Conservation (phyloP, 805 yeast genomes). For the Metschnikowia lunata region DNA sequence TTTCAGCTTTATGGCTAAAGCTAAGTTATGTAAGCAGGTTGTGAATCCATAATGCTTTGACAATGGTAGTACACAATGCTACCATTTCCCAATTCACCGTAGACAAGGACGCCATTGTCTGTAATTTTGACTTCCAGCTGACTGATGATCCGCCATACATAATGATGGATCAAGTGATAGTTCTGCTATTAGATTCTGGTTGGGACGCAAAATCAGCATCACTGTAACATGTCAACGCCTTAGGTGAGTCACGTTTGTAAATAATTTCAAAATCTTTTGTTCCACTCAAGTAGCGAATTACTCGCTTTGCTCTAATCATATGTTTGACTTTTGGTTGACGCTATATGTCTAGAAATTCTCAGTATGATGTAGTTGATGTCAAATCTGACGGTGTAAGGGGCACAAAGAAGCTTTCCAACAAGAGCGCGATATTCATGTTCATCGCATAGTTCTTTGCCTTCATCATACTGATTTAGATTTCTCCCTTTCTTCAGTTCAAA, state of each 20-base stretch:
- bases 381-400: conserved; percentile 1
- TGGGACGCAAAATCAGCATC: not conserved
- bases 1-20: not conserved
- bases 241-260: not conserved
- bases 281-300: not conserved
- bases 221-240: not conserved
- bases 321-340: not conserved
- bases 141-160: not conserved
- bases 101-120: not conserved
- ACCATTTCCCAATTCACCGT: not conserved
- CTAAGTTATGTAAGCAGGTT: not conserved
- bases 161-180: not conserved
- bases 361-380: not conserved
- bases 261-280: not conserved
- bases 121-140: not conserved
- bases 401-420: conserved; percentile 1
- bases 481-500: too few species aligned
- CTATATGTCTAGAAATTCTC: not conserved
- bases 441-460: too few species aligned
- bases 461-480: too few species aligned
- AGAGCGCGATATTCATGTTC: not conserved
- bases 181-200: not conserved
- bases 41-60: not conserved
- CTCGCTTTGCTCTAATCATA: not conserved
- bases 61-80: not conserved